Evolutionary conservation across 495 filamentous ascomycete species (phyloP).

Genomic region (Penicillium macrosclerotiorum): DNA sequence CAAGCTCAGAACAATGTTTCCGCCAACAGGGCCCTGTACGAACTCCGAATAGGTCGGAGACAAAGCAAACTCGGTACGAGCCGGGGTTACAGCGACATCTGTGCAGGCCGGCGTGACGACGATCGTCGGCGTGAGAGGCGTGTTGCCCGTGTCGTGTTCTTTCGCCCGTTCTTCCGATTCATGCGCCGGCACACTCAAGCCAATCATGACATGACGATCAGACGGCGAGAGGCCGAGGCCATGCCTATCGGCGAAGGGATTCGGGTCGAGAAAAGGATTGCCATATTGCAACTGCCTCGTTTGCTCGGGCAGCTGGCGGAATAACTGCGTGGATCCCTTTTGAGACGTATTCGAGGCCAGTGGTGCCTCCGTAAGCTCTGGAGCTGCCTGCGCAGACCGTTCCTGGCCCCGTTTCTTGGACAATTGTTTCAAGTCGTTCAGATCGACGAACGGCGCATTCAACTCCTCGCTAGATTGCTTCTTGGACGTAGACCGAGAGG

Average conservation of each 20-base stretch:
- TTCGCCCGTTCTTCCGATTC: slow-evolving; percentile 43
- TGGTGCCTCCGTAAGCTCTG: neutral
- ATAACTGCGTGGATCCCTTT: slow-evolving; percentile 20
- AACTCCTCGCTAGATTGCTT: neutral
- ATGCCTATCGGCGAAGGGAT: slow-evolving; percentile 21
- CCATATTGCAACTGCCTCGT: slow-evolving; percentile 8
- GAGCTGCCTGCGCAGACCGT: slow-evolving; percentile 22
- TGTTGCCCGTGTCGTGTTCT: slow-evolving; percentile 32
- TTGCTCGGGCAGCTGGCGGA: slow-evolving; percentile 20
- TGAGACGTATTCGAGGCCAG: slow-evolving; percentile 2
- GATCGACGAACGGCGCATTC: slow-evolving; percentile 31
- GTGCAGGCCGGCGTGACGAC: slow-evolving; percentile 66
- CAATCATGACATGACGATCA: slow-evolving; percentile 76
- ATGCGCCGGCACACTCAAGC: slow-evolving; percentile 65
- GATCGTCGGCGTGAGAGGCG: slow-evolving; percentile 55
- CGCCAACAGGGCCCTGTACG: too few relatives aligned
- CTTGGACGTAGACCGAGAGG: slow-evolving; percentile 18
- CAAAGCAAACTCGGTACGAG: too few relatives aligned
- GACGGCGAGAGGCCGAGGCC: slow-evolving; percentile 68
- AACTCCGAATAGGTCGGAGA: too few relatives aligned
- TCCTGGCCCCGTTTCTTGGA: slow-evolving; percentile 38
- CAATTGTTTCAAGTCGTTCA: slow-evolving; percentile 41
- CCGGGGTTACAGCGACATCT: too few relatives aligned
- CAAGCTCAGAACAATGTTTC: too few relatives aligned
- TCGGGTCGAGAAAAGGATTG: slow-evolving; percentile 17